Conservation (phyloP, 2,329 filamentous ascomycete genomes). For the Orbilia quercus region DNA sequence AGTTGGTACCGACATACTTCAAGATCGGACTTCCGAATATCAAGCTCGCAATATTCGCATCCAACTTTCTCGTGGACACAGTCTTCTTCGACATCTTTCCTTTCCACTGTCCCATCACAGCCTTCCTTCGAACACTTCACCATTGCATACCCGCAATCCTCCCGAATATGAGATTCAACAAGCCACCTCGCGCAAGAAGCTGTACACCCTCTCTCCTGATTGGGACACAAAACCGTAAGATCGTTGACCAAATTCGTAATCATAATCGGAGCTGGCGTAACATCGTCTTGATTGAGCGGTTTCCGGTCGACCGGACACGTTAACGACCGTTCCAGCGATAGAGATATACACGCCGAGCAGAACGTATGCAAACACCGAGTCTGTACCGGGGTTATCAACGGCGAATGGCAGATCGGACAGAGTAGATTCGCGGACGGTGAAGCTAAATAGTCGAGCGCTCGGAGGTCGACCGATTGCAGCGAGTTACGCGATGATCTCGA, state of each 20-base stretch:
- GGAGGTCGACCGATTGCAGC: slow-evolving; percentile 60
- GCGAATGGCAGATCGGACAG: slow-evolving; percentile 69
- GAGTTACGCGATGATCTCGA: slow-evolving; percentile 44
- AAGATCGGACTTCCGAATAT: slow-evolving; percentile 67
- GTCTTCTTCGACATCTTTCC: slow-evolving; percentile 66
- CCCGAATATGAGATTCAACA: slow-evolving; percentile 69
- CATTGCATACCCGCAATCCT: slow-evolving; percentile 70
- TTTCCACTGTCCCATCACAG: slow-evolving; percentile 68
- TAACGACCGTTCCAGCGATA: slow-evolving; percentile 58
- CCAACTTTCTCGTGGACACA: slow-evolving; percentile 69
- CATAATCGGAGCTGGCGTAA: slow-evolving; percentile 64
- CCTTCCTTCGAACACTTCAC: slow-evolving; percentile 69
- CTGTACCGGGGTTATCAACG: slow-evolving; percentile 71
- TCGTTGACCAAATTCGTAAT: slow-evolving; percentile 72
- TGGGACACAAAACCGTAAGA: slow-evolving; percentile 71
- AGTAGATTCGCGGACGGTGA: slow-evolving; percentile 63
- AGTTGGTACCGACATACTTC: slow-evolving; percentile 59
- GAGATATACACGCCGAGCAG: slow-evolving; percentile 68
- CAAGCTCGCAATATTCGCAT: slow-evolving; percentile 69
- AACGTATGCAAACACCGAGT: slow-evolving; percentile 75
- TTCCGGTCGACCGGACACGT: slow-evolving; percentile 60
- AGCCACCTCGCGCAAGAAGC: slow-evolving; percentile 68
- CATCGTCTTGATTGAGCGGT: slow-evolving; percentile 58
- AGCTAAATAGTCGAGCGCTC: slow-evolving; percentile 62
- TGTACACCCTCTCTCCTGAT: slow-evolving; percentile 67